Evolutionary conservation across 257 asterid genomes (phyloP), one percentile per base, ranked within the genome.

Genomic region (Primulina huaijiensis): DNA sequence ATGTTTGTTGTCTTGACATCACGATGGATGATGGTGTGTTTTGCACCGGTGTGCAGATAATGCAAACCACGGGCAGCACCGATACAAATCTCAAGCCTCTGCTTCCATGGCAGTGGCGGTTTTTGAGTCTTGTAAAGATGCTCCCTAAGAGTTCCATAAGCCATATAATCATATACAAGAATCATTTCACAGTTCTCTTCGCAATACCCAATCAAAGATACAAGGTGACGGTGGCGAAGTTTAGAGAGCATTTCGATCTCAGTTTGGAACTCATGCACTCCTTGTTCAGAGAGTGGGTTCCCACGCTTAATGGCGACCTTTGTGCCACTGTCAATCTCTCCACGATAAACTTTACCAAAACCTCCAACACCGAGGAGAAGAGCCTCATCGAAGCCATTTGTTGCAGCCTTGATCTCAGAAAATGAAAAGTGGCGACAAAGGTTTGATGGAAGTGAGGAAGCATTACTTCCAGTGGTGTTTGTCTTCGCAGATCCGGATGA

Each of bases 231-330:
- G 67, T 90, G 97, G 10, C 96, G 94, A 69, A 90, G 96, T 78
- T 90, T 90, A 4, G 97, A 90, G 69, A 90, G 97, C 97, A 90
- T 89, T 76, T 89, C 97, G 4, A 90, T 90, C 82, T 90, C 97
- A 3, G 97, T 90, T 78, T 90, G 97, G 86, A 90, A 90, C 69
- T 90, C 97, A 53, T 90, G 95, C 60, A 90, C 77, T 7, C 97
- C 97, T 67, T 90, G 96, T 34, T 89, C 97, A 3, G 97, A 87
- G 7, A 89, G 86, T 2, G 97, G 97, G 78, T 91, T 91, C 55
- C 96, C 97, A 55, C 97, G 95, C 90, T 91, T 91, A 61, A 91
- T 91, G 1, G 97, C 97, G 14, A 91, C 96, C 71, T 87, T 91
- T 6, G 90, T 85, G 46, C 97, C 95, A 4, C 96, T 87, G 69